phyloP scores from a whole-genome alignment of 352 stramenopile species.

The Phytophthora pinifolia region DNA sequence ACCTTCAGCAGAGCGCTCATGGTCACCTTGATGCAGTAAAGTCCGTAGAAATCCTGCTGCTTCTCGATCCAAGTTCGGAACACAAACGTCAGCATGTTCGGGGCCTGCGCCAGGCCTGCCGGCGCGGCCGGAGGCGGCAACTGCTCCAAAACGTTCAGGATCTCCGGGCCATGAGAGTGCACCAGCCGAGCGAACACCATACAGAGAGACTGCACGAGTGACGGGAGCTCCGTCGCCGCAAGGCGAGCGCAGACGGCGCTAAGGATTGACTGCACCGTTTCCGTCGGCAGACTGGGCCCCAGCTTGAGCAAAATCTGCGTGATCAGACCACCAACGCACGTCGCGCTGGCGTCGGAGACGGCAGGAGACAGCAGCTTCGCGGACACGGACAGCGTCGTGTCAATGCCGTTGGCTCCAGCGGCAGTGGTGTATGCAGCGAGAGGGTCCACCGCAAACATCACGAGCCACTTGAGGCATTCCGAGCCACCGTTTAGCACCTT shows the following conservation, averaged over 20 bases:
- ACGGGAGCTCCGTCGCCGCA: slow-evolving; percentile 63
- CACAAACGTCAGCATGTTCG: slow-evolving; percentile 79
- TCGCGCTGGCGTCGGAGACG: slow-evolving; percentile 70
- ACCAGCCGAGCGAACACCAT: slow-evolving; percentile 83
- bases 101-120: slow-evolving; percentile 20
- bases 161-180: slow-evolving; percentile 64
- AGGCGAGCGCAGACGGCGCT: slow-evolving; percentile 69
- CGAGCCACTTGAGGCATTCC: slow-evolving; percentile 83
- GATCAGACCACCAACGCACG: slow-evolving; percentile 75
- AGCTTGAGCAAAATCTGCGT: slow-evolving; percentile 81
- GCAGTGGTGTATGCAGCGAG: slow-evolving; percentile 49
- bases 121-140: slow-evolving; percentile 43
- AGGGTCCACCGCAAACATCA: slow-evolving; percentile 75
- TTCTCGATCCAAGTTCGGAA: slow-evolving; percentile 84
- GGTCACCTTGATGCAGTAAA: slow-evolving; percentile 86
- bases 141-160: slow-evolving; percentile 73
- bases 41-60: slow-evolving; percentile 80
- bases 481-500: slow-evolving; percentile 74
- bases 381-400: slow-evolving; percentile 68
- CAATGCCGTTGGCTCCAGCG: slow-evolving; percentile 49
- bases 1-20: slow-evolving; percentile 75
- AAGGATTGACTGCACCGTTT: slow-evolving; percentile 77
- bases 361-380: slow-evolving; percentile 67
- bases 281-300: slow-evolving; percentile 48
- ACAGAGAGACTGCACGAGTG: slow-evolving; percentile 77